Percentiles rank a stretch among this genome's conserved stretches.
phyloP scores from a whole-genome alignment of 2,329 filamentous ascomycete genomes.

The Didymella keratinophila region DNA sequence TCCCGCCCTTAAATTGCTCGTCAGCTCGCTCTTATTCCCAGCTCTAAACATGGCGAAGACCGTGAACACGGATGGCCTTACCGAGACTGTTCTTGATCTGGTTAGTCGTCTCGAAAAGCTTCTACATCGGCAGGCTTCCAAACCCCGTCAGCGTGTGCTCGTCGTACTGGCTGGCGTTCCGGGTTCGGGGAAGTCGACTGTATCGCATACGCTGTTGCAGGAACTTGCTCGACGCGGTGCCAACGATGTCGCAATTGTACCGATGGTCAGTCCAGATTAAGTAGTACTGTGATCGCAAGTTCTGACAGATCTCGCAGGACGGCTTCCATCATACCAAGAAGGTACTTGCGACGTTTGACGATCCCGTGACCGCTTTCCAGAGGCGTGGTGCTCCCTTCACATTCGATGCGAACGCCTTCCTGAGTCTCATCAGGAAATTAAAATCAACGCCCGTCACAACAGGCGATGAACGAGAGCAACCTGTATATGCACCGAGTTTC shows the following conservation, averaged over 20 bases:
- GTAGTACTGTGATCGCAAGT: neutral
- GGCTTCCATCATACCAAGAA: constrained; percentile 38
- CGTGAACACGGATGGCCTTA: constrained; percentile 16
- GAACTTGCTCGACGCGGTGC: constrained; percentile 31
- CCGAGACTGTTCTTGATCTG: constrained; percentile 28
- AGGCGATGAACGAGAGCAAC: constrained; percentile 23
- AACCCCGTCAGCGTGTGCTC: constrained; percentile 33
- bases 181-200: constrained; percentile 39
- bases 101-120: constrained; percentile 31
- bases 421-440: constrained; percentile 27
- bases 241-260: constrained; percentile 32
- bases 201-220: constrained; percentile 31
- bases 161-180: constrained; percentile 40
- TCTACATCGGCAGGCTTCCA: constrained; percentile 28
- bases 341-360: constrained; percentile 27
- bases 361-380: constrained; percentile 31
- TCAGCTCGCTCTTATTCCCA: neutral
- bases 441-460: constrained; percentile 29
- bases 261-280: constrained; percentile 31
- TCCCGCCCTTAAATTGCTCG: neutral
- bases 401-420: constrained; percentile 33
- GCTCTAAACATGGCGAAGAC: constrained; percentile 23
- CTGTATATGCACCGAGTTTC: constrained; percentile 34
- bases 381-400: constrained; percentile 40
- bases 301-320: constrained; percentile 26